Percentiles rank a stretch among this genome's conserved stretches.
Conservation (phyloP, 1,284 basidiomycete species). For the Pseudozyma hubeiensis region DNA sequence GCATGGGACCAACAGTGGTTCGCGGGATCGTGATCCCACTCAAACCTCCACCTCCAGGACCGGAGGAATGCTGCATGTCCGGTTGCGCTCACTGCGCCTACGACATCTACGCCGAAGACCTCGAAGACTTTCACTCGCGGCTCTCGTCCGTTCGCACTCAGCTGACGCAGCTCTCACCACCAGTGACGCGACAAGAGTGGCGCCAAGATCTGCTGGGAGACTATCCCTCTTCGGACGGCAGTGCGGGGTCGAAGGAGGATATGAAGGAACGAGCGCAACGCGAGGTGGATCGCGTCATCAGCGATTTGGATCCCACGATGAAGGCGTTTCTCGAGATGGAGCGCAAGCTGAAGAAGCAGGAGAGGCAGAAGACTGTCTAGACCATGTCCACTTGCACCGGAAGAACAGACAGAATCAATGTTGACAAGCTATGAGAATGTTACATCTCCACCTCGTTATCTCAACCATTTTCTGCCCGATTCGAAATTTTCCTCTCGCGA, state of each 20-base stretch:
- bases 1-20: constrained; percentile 26
- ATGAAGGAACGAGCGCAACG: constrained; percentile 37
- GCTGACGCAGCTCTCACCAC: constrained; percentile 73
- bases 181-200: constrained; percentile 75
- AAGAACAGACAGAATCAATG: no score
- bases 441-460: no score
- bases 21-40: constrained; percentile 53
- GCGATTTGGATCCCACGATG: constrained; percentile 61
- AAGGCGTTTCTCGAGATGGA: constrained; percentile 65
- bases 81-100: constrained; percentile 89
- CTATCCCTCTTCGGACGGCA: constrained; percentile 64
- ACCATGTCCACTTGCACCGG: no score
- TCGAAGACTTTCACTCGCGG: constrained; percentile 76
- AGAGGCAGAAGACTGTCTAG: constrained; percentile 17
- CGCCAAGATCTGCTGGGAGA: constrained; percentile 70
- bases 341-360: constrained; percentile 56
- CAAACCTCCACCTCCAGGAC: constrained; percentile 63
- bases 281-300: constrained; percentile 51
- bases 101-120: constrained; percentile 83
- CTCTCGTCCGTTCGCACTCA: constrained; percentile 73
- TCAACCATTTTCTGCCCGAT: no score
- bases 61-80: constrained; percentile 84
- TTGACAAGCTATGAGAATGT: no score
- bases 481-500: neutral
- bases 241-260: constrained; percentile 10